Evolutionary conservation across 164 flowering plant species (phyloP), one percentile per base, ranked within the genome.

Genomic region (Annona cherimola): DNA sequence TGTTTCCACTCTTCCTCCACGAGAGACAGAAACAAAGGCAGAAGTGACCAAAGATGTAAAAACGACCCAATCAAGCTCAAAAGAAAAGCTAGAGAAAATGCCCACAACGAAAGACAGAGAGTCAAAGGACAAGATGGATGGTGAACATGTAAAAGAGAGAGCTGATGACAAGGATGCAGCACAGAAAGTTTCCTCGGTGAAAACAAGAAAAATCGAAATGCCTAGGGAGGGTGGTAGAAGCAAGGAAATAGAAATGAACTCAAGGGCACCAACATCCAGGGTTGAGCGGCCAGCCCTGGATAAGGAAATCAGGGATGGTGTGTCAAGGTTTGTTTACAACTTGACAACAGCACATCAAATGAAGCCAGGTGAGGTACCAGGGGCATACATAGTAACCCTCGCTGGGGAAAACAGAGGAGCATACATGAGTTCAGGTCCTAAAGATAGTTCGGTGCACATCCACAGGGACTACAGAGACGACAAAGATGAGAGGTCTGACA

Each of bases 341-440:
- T 69, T 84, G 75, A 69, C 83, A 14, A 62, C 68, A 7, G 81
- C 71, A 39, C 74, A 71, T 14, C 64, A 70, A 61, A 71, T 77
- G 66, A 70, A 79, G 26, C 42, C 76, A 45, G 55, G 45, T 44
- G 82, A 69, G 26, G 89, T 79, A 42, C 73, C 43, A 12, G 73
- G 82, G 45, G 75, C 76, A 0, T 81, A 77, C 40, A 79, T 90
- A 9, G 72, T 86, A 35, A 92, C 94, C 45, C 75, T 91, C 4
- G 82, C 87, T 18, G 99, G 97, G n/a, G 96, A 91, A 73, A 94
- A 90, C 72, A 88, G 45, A 80, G 98, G 97, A 75, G 90, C 99
- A 64, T 62, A 73, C 14, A 87, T 91, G 92, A 82, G 83, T 9
- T 40, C 88, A n/a, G 80, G 84, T 57, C 66, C 78, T 68, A 81